These are phyloP conservation scores for Nitzschia palea DNA, from an alignment of 108 stramenopile genomes.

Conservation along the genomic window DNA sequence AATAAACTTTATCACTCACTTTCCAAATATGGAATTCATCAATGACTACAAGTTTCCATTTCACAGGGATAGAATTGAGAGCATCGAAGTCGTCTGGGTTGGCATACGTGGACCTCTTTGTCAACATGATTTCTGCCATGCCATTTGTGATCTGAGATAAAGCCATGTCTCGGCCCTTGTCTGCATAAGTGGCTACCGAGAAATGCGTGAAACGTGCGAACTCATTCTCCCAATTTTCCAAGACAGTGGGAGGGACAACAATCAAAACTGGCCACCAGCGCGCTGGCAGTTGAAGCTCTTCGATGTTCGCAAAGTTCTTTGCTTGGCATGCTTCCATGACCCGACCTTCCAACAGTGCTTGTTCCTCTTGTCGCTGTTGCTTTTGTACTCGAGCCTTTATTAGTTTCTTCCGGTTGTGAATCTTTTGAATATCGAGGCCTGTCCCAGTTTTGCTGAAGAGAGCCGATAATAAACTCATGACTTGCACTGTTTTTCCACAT, in stretches of 20 bases:
- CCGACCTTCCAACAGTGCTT: constrained; percentile 22
- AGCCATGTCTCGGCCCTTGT: constrained; percentile 32
- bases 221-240: constrained; percentile 70
- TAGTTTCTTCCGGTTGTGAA: constrained; percentile 28
- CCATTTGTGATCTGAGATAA: constrained; percentile 49
- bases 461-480: constrained; percentile 72
- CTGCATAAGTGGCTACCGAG: constrained; percentile 48
- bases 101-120: constrained; percentile 56
- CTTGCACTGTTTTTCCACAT: constrained; percentile 72
- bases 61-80: constrained; percentile 23
- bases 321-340: not conserved
- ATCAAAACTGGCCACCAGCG: constrained; percentile 70
- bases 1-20: constrained; percentile 27
- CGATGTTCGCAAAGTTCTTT: not conserved
- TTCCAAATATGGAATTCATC: constrained; percentile 89
- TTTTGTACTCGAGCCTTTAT: not conserved
- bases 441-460: constrained; percentile 78
- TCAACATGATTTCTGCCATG: constrained; percentile 65
- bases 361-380: constrained; percentile 33
- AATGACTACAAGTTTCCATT: constrained; percentile 80
- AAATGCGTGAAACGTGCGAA: constrained; percentile 80
- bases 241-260: constrained; percentile 70
- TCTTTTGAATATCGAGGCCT: constrained; percentile 37
- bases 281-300: constrained; percentile 7
- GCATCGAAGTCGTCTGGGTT: constrained; percentile 7